A percentile compares a stretch with the other conserved stretches of the same genome.
phyloP scores from a whole-genome alignment of 768 basidiomycete genomes.

The Rhodotorula toruloides region DNA sequence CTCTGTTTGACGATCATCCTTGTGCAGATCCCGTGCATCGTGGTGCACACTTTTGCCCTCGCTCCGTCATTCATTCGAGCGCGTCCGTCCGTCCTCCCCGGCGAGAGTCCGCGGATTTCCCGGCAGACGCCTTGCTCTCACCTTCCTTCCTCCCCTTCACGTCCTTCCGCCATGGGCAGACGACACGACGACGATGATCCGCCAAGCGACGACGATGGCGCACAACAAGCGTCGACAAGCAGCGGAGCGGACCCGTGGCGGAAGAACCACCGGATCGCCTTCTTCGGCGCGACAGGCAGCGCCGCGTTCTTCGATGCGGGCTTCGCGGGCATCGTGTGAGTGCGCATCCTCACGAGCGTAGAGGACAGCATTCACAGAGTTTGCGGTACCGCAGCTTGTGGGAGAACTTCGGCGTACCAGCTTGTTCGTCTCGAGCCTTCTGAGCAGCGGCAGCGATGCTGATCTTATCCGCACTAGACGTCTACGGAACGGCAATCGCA shows the following conservation, averaged over 20 bases:
- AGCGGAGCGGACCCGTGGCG: background rate
- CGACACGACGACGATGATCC: too few species aligned
- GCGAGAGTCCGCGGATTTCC: too few species aligned
- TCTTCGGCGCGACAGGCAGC: background rate
- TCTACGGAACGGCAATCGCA: background rate
- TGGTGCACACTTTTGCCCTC: too few species aligned
- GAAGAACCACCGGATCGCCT: background rate
- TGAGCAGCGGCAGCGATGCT: background rate
- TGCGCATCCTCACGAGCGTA: background rate
- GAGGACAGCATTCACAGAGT: too few species aligned
- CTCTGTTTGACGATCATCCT: too few species aligned
- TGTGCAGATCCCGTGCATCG: too few species aligned
- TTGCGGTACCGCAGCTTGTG: background rate
- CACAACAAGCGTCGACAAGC: too few species aligned
- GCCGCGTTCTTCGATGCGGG: background rate
- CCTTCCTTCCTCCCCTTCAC: too few species aligned
- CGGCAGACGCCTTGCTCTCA: too few species aligned
- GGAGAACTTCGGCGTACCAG: background rate
- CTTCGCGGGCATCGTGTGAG: background rate
- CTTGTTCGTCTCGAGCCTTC: background rate
- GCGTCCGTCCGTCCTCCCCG: too few species aligned
- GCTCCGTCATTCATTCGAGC: too few species aligned
- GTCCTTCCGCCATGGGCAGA: too few species aligned
- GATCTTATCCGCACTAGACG: background rate
- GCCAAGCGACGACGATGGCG: background rate